Conservation (phyloP, 352 stramenopile genomes). For the Halophytophthora batemanensis region DNA sequence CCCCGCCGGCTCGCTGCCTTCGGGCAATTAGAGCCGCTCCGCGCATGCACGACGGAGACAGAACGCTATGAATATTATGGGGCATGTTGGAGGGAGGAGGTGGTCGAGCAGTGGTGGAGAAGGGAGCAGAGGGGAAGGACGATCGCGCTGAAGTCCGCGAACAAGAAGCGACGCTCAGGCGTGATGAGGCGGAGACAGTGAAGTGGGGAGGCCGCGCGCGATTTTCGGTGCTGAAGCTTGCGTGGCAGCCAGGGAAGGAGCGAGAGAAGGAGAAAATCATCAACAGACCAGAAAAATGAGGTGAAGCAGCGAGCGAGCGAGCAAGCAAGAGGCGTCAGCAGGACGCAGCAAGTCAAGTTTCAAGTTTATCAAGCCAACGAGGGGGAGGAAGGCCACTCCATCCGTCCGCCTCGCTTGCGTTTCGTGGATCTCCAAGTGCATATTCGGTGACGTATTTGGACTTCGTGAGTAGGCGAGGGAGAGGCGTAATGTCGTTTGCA, state of each 20-base stretch:
- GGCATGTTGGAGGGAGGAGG: conserved; percentile 26
- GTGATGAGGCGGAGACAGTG: too few relatives aligned
- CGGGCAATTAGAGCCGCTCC: conserved; percentile 29
- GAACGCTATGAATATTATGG: conserved; percentile 38
- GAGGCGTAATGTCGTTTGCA: too few relatives aligned
- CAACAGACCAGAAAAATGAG: conserved; percentile 24
- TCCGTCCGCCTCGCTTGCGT: too few relatives aligned
- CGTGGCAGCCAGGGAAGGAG: too few relatives aligned
- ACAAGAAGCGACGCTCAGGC: too few relatives aligned
- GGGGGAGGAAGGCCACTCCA: conserved; percentile 11
- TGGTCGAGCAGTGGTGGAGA: conserved; percentile 14
- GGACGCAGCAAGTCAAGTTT: too few relatives aligned
- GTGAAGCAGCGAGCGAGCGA: conserved; percentile 15
- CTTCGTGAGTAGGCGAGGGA: too few relatives aligned
- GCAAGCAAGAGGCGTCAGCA: conserved; percentile 17
- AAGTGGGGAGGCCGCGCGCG: too few relatives aligned
- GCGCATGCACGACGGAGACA: conserved; percentile 15
- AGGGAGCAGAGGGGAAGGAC: conserved; percentile 16
- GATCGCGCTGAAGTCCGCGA: conserved; percentile 13
- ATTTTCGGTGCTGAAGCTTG: too few relatives aligned
- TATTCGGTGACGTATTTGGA: conserved; percentile 25
- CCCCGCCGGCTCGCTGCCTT: conserved; percentile 39
- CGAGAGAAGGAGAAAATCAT: too few relatives aligned
- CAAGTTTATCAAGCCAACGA: conserved; percentile 27
- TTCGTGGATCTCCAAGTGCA: conserved; percentile 26